Conservation (phyloP, 2,329 filamentous ascomycete species). For the Didymosphaeria variabile region DNA sequence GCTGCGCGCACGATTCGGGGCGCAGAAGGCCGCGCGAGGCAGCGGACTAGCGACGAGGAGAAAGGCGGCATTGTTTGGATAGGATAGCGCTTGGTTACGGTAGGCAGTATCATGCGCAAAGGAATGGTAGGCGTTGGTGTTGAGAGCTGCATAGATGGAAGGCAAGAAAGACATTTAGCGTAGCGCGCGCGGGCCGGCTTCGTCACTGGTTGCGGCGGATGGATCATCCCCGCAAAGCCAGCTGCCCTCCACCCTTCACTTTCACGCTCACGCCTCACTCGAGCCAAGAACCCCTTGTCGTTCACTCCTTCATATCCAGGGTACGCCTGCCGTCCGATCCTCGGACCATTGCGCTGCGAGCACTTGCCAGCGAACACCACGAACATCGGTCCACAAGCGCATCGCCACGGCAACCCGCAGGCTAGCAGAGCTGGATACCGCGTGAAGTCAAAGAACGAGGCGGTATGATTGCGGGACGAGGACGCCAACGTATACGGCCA, state of each 20-base stretch:
- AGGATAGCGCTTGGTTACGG: background rate
- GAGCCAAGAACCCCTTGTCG: background rate
- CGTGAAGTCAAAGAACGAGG: conserved; percentile 4
- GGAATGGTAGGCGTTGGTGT: background rate
- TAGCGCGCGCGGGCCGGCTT: conserved; percentile 20
- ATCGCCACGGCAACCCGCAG: conserved; percentile 12
- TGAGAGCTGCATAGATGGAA: background rate
- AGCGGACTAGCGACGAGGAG: conserved; percentile 33
- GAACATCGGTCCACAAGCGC: background rate
- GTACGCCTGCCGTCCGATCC: background rate
- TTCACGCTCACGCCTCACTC: conserved; percentile 14
- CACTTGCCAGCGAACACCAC: conserved; percentile 13
- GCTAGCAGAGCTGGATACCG: conserved; percentile 7
- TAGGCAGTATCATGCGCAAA: background rate
- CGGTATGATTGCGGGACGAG: conserved; percentile 63
- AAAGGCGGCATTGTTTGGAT: conserved; percentile 33
- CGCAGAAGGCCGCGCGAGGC: conserved; percentile 28
- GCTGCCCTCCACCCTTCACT: conserved; percentile 7
- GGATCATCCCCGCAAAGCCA: conserved; percentile 13
- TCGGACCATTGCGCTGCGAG: conserved; percentile 1
- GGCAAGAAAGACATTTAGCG: background rate
- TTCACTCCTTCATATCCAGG: conserved; percentile 12
- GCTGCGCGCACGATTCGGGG: conserved; percentile 25
- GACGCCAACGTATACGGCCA: conserved; percentile 70
- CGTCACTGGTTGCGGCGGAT: conserved; percentile 32